These are phyloP conservation scores for Colletotrichum simmondsii DNA, from an alignment of 2,329 filamentous ascomycete species.

Conservation along the genomic window DNA sequence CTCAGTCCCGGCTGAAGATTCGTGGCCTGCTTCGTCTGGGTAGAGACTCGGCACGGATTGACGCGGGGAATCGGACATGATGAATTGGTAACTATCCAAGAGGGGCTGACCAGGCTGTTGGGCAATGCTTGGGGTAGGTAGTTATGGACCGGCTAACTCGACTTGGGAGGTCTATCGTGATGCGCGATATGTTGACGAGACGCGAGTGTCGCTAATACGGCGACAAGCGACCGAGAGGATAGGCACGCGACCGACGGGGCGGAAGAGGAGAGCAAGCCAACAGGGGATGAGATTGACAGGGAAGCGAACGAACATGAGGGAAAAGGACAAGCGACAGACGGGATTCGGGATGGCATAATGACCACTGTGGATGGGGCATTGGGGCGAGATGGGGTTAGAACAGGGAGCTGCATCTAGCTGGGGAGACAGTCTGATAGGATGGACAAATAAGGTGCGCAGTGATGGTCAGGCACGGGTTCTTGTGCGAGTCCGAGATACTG, in stretches of 20 bases:
- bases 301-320: neutral
- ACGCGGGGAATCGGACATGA: slow-evolving; percentile 11
- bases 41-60: slow-evolving; percentile 17
- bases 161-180: slow-evolving; percentile 23
- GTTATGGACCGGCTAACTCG: slow-evolving; percentile 19
- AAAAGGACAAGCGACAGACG: neutral
- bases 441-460: slow-evolving; percentile 27
- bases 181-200: slow-evolving; percentile 8
- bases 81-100: neutral
- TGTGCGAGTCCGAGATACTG: neutral
- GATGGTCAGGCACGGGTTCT: slow-evolving; percentile 7
- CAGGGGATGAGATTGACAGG: neutral
- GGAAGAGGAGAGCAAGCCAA: neutral
- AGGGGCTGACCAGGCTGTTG: neutral
- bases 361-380: neutral
- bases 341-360: neutral
- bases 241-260: slow-evolving; percentile 16
- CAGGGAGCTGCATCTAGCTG: slow-evolving; percentile 18
- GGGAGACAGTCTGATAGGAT: slow-evolving; percentile 25
- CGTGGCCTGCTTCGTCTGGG: neutral
- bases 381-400: slow-evolving; percentile 5
- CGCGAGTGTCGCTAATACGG: neutral
- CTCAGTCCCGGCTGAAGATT: slow-evolving; percentile 4
- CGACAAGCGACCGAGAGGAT: slow-evolving; percentile 5
- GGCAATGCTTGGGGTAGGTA: neutral